Conservation (phyloP, 2,329 filamentous ascomycete genomes). For the Alternaria sp. region DNA sequence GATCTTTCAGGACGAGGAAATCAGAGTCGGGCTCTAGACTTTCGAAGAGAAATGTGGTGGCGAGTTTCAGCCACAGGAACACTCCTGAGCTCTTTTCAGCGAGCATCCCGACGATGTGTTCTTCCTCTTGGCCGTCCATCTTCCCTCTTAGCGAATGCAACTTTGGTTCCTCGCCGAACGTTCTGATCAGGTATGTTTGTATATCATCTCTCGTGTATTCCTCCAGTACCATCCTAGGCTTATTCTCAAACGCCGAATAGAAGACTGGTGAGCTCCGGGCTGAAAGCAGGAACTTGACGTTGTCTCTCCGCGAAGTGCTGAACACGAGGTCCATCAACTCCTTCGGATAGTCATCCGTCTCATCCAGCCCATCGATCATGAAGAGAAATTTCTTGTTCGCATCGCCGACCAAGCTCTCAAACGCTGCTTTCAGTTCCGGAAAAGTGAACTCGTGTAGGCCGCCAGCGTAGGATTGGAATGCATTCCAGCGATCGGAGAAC, state of each 20-base stretch:
- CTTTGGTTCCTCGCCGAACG: neutral
- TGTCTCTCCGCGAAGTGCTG: slow-evolving; percentile 25
- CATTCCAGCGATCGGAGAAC: slow-evolving; percentile 38
- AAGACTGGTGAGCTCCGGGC: slow-evolving; percentile 30
- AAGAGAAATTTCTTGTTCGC: slow-evolving; percentile 40
- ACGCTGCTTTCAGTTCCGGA: slow-evolving; percentile 27
- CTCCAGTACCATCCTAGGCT: slow-evolving; percentile 30
- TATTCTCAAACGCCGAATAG: slow-evolving; percentile 29
- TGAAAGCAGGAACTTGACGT: slow-evolving; percentile 43
- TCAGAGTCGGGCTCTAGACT: slow-evolving; percentile 26
- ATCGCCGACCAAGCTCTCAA: slow-evolving; percentile 37
- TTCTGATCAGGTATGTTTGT: slow-evolving; percentile 21
- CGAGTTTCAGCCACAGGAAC: slow-evolving; percentile 37
- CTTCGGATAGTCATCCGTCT: slow-evolving; percentile 29
- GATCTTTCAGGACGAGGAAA: slow-evolving; percentile 27
- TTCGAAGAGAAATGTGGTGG: slow-evolving; percentile 29
- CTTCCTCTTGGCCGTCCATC: slow-evolving; percentile 28
- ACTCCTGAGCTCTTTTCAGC: slow-evolving; percentile 34
- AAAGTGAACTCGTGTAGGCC: slow-evolving; percentile 30
- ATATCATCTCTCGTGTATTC: slow-evolving; percentile 28
- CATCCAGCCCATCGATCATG: slow-evolving; percentile 41
- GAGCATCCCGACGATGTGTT: slow-evolving; percentile 24
- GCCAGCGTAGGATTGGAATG: slow-evolving; percentile 37
- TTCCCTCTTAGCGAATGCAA: slow-evolving; percentile 30
- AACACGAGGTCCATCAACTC: slow-evolving; percentile 30